Evolutionary conservation across 768 basidiomycete species (phyloP).

Genomic region (Mycena galopus): DNA sequence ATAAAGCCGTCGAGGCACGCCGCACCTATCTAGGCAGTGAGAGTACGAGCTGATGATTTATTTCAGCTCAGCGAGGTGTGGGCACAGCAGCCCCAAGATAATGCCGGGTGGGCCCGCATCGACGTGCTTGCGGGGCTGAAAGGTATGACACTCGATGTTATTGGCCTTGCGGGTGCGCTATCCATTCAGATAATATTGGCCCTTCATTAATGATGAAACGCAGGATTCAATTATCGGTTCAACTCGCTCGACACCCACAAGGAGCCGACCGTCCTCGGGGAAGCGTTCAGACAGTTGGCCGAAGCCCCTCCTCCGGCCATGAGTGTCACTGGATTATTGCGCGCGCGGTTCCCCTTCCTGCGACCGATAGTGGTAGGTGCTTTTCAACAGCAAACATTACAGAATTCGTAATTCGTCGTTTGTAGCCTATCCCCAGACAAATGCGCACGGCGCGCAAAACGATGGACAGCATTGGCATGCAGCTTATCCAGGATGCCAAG

Average conservation of each 20-base stretch:
- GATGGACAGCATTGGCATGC: slow-evolving; percentile 52
- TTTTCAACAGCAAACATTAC: neutral
- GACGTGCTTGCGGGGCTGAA: slow-evolving; percentile 51
- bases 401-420: neutral
- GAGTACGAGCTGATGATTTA: neutral
- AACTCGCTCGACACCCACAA: slow-evolving; percentile 1
- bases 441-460: slow-evolving; percentile 38
- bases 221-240: slow-evolving; percentile 29
- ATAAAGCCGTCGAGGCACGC: slow-evolving; percentile 48
- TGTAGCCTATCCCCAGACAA: neutral
- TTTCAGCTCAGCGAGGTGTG: slow-evolving; percentile 29
- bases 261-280: neutral
- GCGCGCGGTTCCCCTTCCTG: slow-evolving; percentile 6
- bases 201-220: neutral
- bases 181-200: slow-evolving; percentile 45
- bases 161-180: slow-evolving; percentile 46
- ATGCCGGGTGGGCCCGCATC: slow-evolving; percentile 45
- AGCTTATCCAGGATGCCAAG: slow-evolving; percentile 56
- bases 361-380: neutral
- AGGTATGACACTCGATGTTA: slow-evolving; percentile 54
- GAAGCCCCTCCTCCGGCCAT: neutral
- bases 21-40: neutral
- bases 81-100: slow-evolving; percentile 39
- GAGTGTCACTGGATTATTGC: neutral
- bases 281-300: neutral